Conservation (phyloP, 1,284 basidiomycete genomes). For the Sporisorium sorghi region DNA sequence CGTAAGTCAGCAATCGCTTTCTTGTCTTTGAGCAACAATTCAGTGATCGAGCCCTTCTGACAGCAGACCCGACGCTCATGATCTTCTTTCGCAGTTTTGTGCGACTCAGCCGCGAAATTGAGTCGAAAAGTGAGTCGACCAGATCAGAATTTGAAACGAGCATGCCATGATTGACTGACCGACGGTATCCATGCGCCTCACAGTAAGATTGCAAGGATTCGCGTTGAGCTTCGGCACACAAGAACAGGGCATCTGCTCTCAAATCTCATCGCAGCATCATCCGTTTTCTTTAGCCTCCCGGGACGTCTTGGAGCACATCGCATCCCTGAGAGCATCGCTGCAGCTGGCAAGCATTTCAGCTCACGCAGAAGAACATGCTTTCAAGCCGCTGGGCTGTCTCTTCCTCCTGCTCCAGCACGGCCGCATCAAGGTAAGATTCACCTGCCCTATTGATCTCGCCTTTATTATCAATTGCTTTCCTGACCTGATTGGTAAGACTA, state of each 20-base stretch:
- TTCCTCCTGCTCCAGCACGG: conserved; percentile 23
- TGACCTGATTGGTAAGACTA: neutral
- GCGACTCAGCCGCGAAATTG: conserved; percentile 16
- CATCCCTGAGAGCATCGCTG: conserved; percentile 9
- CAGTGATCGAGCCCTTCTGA: neutral
- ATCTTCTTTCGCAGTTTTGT: conserved; percentile 8
- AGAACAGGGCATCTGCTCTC: neutral
- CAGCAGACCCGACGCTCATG: neutral
- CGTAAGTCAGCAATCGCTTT: conserved; percentile 10
- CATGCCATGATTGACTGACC: neutral
- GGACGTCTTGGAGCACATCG: conserved; percentile 9
- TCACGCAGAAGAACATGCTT: neutral
- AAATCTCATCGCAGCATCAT: neutral
- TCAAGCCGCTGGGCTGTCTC: conserved; percentile 2
- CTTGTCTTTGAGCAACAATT: neutral
- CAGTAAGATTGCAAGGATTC: conserved; percentile 22
- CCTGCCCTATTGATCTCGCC: neutral
- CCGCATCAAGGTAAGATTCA: conserved; percentile 11
- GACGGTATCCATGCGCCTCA: neutral
- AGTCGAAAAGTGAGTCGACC: conserved; percentile 13
- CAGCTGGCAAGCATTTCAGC: neutral
- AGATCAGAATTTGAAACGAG: too few relatives aligned
- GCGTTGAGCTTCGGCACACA: conserved; percentile 12
- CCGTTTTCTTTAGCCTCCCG: conserved; percentile 8
- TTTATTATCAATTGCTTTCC: neutral